Evolutionary conservation across 2,329 filamentous ascomycete species (phyloP).

Genomic region (Calonectria naviculata): DNA sequence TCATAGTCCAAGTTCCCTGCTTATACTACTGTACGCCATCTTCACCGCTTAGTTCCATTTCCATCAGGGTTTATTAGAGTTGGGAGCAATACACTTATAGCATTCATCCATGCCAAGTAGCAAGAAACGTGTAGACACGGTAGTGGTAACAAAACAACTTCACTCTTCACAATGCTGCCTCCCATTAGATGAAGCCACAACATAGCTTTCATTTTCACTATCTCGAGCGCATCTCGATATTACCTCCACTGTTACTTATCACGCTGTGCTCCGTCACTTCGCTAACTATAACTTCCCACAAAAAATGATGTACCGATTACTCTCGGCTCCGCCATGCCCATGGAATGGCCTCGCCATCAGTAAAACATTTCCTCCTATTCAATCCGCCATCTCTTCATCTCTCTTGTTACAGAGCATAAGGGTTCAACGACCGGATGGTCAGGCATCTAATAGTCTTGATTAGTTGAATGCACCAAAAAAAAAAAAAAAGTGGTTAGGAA

Average conservation of each 20-base stretch:
- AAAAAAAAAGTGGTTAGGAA: slow-evolving; percentile 48
- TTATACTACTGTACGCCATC: background rate
- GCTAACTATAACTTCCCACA: slow-evolving; percentile 8
- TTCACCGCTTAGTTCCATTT: background rate
- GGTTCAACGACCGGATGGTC: slow-evolving; percentile 86
- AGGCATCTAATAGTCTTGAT: slow-evolving; percentile 68
- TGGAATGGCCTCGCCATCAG: slow-evolving; percentile 11
- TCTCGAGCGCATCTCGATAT: slow-evolving; percentile 23
- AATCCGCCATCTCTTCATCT: slow-evolving; percentile 23
- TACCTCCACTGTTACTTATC: slow-evolving; percentile 11
- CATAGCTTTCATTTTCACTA: slow-evolving; percentile 26
- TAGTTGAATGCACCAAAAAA: slow-evolving; percentile 27
- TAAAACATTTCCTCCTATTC: slow-evolving; percentile 16
- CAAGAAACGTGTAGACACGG: background rate
- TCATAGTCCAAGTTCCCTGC: too few relatives aligned
- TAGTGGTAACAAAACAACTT: background rate
- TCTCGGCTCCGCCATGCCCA: background rate
- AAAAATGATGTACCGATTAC: slow-evolving; percentile 21
- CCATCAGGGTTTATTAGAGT: background rate
- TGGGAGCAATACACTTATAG: background rate
- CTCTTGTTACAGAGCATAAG: slow-evolving; percentile 70
- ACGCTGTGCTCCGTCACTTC: background rate
- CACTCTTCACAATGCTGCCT: slow-evolving; percentile 20
- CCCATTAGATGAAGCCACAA: background rate
- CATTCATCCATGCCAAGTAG: background rate